Evolutionary conservation across 2,329 filamentous ascomycete genomes (phyloP).

Genomic region (Fusarium decemcellulare): DNA sequence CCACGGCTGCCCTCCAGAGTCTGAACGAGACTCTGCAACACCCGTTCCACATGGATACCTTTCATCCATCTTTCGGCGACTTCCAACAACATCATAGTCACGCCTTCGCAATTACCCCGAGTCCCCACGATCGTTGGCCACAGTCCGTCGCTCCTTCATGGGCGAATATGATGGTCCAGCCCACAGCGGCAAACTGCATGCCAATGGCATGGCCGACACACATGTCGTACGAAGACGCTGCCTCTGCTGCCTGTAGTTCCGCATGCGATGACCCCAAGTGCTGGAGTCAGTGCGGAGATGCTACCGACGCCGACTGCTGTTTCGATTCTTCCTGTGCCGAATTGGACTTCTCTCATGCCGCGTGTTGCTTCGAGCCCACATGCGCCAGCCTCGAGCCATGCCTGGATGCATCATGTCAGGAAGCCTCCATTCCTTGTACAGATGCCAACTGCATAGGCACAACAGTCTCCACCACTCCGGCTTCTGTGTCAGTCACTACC

Average conservation of each 20-base stretch:
- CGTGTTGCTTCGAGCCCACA: conserved; percentile 49
- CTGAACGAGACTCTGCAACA: conserved; percentile 39
- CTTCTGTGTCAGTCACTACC: conserved; percentile 48
- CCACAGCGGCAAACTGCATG: conserved; percentile 27
- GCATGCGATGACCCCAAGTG: conserved; percentile 51
- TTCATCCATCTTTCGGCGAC: conserved; percentile 33
- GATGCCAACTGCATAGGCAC: conserved; percentile 52
- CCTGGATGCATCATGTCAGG: conserved; percentile 49
- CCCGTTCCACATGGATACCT: conserved; percentile 26
- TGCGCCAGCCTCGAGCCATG: conserved; percentile 55
- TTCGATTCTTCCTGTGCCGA: conserved; percentile 52
- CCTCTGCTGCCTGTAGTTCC: conserved; percentile 53
- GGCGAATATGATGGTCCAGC: conserved; percentile 35
- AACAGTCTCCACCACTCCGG: conserved; percentile 43
- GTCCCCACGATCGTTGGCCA: conserved; percentile 19
- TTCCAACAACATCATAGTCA: conserved; percentile 29
- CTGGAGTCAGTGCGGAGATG: conserved; percentile 52
- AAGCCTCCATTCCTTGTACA: conserved; percentile 53
- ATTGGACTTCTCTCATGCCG: conserved; percentile 39
- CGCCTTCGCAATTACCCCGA: conserved; percentile 20
- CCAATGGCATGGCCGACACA: conserved; percentile 36
- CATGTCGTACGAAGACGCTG: conserved; percentile 48
- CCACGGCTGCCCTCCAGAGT: conserved; percentile 41
- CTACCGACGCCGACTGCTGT: conserved; percentile 52
- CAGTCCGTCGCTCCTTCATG: conserved; percentile 31